Evolutionary conservation across 2,329 filamentous ascomycete species (phyloP).

Genomic region (Eutypa lata): DNA sequence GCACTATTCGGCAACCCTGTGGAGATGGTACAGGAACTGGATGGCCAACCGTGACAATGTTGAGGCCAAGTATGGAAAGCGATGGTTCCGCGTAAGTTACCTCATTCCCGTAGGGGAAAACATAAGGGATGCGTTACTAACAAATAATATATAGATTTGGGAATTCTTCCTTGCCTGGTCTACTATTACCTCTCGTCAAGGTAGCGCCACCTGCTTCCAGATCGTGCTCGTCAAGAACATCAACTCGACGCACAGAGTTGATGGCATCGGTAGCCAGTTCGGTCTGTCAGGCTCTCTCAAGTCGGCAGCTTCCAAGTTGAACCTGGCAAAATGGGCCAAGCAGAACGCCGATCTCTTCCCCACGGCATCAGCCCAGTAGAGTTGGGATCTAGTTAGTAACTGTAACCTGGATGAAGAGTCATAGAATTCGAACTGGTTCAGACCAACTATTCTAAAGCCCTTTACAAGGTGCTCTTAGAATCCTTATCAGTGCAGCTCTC

Average conservation of each 20-base stretch:
- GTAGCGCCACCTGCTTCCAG: conserved; percentile 74
- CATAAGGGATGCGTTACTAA: conserved; percentile 8
- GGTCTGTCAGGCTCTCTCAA: conserved; percentile 60
- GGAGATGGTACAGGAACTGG: conserved; percentile 99
- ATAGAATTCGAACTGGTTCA: not conserved
- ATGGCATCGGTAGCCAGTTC: conserved; percentile 66
- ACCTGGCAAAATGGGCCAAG: conserved; percentile 31
- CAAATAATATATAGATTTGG: conserved; percentile 49
- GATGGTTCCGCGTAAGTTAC: conserved; percentile 84
- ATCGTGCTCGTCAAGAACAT: conserved; percentile 79
- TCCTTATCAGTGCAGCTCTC: not conserved
- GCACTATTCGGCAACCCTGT: conserved; percentile 94
- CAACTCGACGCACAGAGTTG: conserved; percentile 75
- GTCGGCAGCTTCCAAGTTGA: conserved; percentile 25
- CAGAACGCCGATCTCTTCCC: conserved; percentile 32
- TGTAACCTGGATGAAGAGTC: not conserved
- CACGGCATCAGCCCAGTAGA: conserved; percentile 24
- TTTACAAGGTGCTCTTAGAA: not conserved
- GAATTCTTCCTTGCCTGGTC: conserved; percentile 77
- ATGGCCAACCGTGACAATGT: conserved; percentile 90
- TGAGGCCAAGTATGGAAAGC: conserved; percentile 87
- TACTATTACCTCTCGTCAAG: conserved; percentile 73
- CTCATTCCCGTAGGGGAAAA: not conserved
- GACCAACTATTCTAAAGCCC: not conserved
- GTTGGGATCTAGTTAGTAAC: not conserved